These are phyloP conservation scores for Silene latifolia DNA, from an alignment of 148 eudicot species.

Conservation along the genomic window DNA sequence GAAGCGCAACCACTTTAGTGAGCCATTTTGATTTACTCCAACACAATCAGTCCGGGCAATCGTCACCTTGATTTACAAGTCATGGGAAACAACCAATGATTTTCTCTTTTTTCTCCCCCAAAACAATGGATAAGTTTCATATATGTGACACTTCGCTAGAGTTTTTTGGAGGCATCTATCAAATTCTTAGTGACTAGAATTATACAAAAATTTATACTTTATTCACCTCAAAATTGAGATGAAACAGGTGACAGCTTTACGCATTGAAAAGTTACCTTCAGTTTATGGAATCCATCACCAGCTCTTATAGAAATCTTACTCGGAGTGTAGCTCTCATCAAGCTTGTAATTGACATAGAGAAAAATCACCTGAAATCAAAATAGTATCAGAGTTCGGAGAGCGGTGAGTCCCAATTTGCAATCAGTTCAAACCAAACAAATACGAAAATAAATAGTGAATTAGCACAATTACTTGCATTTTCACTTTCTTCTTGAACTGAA, in stretches of 20 bases:
- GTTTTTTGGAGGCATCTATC: too few relatives aligned
- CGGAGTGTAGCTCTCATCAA: conserved; percentile 97
- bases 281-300: conserved; percentile 93
- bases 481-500: conserved; percentile 95
- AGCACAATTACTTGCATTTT: conserved; percentile 51
- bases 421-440: not conserved
- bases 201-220: too few relatives aligned
- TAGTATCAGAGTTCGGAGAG: not conserved
- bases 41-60: too few relatives aligned
- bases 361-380: conserved; percentile 55
- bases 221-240: not conserved
- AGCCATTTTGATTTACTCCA: too few relatives aligned
- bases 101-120: too few relatives aligned
- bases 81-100: too few relatives aligned
- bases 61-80: too few relatives aligned
- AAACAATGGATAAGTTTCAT: too few relatives aligned
- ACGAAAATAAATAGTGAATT: not conserved
- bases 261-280: conserved; percentile 42
- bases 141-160: too few relatives aligned
- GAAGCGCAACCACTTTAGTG: too few relatives aligned
- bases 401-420: not conserved
- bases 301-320: conserved; percentile 84
- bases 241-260: not conserved
- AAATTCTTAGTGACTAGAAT: too few relatives aligned
- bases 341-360: conserved; percentile 87